Evolutionary conservation across 306 rosid genomes (phyloP), one percentile per base, ranked within the genome.

Genomic region (Vigna reflexopilosa): DNA sequence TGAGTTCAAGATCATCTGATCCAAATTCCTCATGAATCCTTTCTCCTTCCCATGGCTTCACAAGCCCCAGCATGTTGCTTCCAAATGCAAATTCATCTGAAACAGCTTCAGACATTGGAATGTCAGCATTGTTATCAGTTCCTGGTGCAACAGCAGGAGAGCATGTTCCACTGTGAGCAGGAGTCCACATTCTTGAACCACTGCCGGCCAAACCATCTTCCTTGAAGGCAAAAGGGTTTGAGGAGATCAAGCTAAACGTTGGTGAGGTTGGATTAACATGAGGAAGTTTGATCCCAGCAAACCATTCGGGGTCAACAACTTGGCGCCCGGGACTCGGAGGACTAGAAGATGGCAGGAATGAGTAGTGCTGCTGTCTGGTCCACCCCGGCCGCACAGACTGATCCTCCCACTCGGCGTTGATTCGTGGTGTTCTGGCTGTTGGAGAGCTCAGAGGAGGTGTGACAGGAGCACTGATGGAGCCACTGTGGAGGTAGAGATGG

Each of bases 31-130:
- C 98, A 20, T 92, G 97, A 78, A 94, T 94, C 65, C 97, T 87
- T 73, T 94, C 98, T 67, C 98, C 98, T 86, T 92, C 97, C 98
- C 98, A 94, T 54, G 98, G 91, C 91, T 94, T 94, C 48, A 94
- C 97, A 71, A 92, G 70, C 30, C 98, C 95, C 19, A 84, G 49
- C 45, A 88, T 51, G 82, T 92, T 87, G 85, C 91, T 86, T 77
- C 98, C 98, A 75, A 94, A 94, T 48, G 98, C 98, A 83, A 94
- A 94, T 75, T 94, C 98, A 69, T 90, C 97, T 38, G 97, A 83
- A 52, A 87, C 81, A 28, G 84, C 96, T 78, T 94, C 96, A 30
- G 98, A 79, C 98, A 90, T 90, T 6, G 96, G 98, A 82, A 92
- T 86, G 48, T 94, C 97, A 6, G 96, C 96, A 69, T 79, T 89